Conservation (phyloP, 73 alveolate species). For the Uronychia setigera region DNA sequence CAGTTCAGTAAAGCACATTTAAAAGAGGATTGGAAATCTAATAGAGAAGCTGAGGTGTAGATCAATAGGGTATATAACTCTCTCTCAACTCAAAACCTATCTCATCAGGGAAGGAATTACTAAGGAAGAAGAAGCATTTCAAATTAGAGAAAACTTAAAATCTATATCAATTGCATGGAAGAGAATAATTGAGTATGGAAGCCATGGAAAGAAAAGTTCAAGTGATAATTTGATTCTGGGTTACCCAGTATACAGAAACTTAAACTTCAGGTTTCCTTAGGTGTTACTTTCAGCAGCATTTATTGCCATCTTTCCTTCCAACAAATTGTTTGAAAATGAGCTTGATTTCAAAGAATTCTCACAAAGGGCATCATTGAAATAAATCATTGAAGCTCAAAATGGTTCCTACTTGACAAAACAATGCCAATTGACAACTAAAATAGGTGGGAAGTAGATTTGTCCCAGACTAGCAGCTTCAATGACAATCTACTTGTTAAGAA, state of each 20-base stretch:
- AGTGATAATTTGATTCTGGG: neutral
- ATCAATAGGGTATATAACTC: neutral
- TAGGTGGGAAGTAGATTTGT: neutral
- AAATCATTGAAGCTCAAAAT: neutral
- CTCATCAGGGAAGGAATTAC: neutral
- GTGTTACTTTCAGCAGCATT: neutral
- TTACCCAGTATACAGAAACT: neutral
- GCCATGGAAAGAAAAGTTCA: neutral
- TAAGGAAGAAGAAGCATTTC: neutral
- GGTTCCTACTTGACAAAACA: neutral
- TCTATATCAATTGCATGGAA: neutral
- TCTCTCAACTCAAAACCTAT: neutral
- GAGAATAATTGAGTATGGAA: neutral
- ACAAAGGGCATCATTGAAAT: neutral
- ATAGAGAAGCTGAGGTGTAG: neutral
- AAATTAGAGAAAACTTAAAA: neutral
- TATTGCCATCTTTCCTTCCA: neutral
- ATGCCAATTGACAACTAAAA: neutral
- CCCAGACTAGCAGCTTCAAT: neutral
- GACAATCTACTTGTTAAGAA: neutral
- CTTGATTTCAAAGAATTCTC: neutral
- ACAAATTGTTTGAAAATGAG: neutral
- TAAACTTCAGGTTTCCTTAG: neutral
- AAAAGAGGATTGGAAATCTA: neutral
- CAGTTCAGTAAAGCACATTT: neutral